These are phyloP conservation scores for Ceratorhiza oryzae-sativae DNA, from an alignment of 1,284 basidiomycete species.

Conservation along the genomic window DNA sequence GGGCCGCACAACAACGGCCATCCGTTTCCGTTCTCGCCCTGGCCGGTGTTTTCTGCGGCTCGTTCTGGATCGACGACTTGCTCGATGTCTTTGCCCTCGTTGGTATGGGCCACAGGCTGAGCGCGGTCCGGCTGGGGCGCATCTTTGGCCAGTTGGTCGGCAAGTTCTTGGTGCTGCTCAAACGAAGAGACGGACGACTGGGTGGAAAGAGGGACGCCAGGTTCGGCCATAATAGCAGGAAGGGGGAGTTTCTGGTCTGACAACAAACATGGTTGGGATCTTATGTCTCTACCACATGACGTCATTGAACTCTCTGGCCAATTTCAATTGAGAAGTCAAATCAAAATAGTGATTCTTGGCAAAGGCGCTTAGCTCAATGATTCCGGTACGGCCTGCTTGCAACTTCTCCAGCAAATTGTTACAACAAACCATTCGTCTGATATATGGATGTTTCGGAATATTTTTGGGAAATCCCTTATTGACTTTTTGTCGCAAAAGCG, in stretches of 20 bases:
- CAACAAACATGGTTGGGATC: neutral
- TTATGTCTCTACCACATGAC: constrained; percentile 20
- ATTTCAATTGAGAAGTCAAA: neutral
- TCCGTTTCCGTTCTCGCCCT: neutral
- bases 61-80: constrained; percentile 27
- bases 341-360: constrained; percentile 5
- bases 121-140: constrained; percentile 33
- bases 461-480: too few relatives aligned
- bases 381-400: neutral
- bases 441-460: too few relatives aligned
- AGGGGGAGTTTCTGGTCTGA: neutral
- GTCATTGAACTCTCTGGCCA: constrained; percentile 1
- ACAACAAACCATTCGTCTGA: too few relatives aligned
- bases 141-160: constrained; percentile 23
- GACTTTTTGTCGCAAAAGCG: too few relatives aligned
- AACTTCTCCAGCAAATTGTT: neutral
- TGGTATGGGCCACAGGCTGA: constrained; percentile 27
- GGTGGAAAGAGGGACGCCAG: neutral
- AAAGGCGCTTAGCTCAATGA: neutral
- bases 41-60: constrained; percentile 16
- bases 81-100: constrained; percentile 31
- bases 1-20: constrained; percentile 31
- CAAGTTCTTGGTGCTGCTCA: constrained; percentile 14
- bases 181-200: constrained; percentile 12
- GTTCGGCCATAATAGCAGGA: constrained; percentile 4